Conservation (phyloP, 495 filamentous ascomycete species). For the Podospora bellae-mahoneyi region DNA sequence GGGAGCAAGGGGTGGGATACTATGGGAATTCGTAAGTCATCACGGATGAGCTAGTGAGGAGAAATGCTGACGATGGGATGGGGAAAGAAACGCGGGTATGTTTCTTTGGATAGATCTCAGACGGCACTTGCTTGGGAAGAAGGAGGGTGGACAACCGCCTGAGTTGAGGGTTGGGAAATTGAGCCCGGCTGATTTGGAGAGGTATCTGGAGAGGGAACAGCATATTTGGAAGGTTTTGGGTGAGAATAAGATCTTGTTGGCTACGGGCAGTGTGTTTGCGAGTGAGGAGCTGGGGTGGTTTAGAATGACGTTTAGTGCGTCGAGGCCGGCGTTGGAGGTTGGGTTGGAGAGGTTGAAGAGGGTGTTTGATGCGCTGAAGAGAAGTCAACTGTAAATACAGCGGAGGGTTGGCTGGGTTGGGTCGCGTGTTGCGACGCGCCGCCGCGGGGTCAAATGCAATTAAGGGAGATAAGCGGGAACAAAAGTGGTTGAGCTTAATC, state of each 20-base stretch:
- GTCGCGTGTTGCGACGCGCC: constrained; percentile 14
- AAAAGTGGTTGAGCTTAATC: constrained; percentile 12
- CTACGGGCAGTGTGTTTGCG: constrained; percentile 39
- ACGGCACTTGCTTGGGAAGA: constrained; percentile 2
- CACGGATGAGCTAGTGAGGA: neutral
- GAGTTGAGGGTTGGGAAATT: constrained; percentile 4
- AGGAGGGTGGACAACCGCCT: neutral
- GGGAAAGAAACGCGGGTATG: constrained; percentile 16
- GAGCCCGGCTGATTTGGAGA: neutral
- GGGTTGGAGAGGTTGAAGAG: constrained; percentile 31
- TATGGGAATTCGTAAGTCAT: constrained; percentile 16
- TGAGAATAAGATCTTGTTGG: constrained; percentile 45
- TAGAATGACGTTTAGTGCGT: constrained; percentile 48
- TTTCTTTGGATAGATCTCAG: constrained; percentile 22
- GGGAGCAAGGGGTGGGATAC: constrained; percentile 35
- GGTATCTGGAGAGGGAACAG: constrained; percentile 14
- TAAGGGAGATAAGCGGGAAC: constrained; percentile 7
- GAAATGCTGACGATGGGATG: neutral
- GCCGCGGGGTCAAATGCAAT: constrained; percentile 20
- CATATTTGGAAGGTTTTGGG: constrained; percentile 36
- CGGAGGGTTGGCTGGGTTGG: constrained; percentile 1
- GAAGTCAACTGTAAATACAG: neutral
- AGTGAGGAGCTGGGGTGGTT: constrained; percentile 53
- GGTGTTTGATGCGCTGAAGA: constrained; percentile 5
- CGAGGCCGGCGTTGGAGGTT: constrained; percentile 31